These are phyloP conservation scores for Powellomyces hirtus DNA, from an alignment of 192 early-diverging fungal species.

Conservation along the genomic window DNA sequence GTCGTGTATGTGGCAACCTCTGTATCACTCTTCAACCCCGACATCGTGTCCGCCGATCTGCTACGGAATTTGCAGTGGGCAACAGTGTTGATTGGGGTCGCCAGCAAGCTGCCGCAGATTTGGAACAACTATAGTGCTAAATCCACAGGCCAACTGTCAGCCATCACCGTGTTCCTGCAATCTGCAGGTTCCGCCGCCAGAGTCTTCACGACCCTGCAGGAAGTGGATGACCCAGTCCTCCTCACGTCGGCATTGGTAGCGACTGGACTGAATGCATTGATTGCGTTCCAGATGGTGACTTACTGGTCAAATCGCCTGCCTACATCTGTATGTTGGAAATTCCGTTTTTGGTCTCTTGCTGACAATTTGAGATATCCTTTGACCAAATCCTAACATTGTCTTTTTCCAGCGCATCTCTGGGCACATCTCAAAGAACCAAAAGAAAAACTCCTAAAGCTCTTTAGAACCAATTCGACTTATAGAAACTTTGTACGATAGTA, in stretches of 20 bases:
- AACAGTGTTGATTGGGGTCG: slow-evolving; percentile 76
- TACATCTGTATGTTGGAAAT: too few species aligned
- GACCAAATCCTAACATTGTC: too few species aligned
- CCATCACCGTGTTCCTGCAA: slow-evolving; percentile 86
- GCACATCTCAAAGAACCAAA: too few species aligned
- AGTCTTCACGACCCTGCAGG: slow-evolving; percentile 88
- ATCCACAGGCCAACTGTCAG: slow-evolving; percentile 87
- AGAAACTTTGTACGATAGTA: too few species aligned
- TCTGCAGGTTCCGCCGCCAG: slow-evolving; percentile 83
- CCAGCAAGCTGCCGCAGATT: slow-evolving; percentile 89
- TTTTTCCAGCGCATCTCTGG: too few species aligned
- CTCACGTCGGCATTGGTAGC: slow-evolving; percentile 69
- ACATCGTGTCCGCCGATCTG: slow-evolving; percentile 42
- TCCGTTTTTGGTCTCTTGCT: too few species aligned
- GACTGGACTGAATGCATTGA: slow-evolving; percentile 69
- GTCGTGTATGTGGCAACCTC: slow-evolving; percentile 45
- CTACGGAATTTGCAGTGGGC: slow-evolving; percentile 68
- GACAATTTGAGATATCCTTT: too few species aligned
- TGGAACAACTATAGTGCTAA: slow-evolving; percentile 76
- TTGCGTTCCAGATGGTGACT: slow-evolving; percentile 29
- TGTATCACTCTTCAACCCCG: slow-evolving; percentile 52
- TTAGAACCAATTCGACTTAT: too few species aligned
- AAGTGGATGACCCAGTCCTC: slow-evolving; percentile 81
- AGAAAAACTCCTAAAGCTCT: too few species aligned
- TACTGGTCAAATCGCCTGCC: too few species aligned